Conservation (phyloP, 495 filamentous ascomycete genomes). For the Echria macrotheca region DNA sequence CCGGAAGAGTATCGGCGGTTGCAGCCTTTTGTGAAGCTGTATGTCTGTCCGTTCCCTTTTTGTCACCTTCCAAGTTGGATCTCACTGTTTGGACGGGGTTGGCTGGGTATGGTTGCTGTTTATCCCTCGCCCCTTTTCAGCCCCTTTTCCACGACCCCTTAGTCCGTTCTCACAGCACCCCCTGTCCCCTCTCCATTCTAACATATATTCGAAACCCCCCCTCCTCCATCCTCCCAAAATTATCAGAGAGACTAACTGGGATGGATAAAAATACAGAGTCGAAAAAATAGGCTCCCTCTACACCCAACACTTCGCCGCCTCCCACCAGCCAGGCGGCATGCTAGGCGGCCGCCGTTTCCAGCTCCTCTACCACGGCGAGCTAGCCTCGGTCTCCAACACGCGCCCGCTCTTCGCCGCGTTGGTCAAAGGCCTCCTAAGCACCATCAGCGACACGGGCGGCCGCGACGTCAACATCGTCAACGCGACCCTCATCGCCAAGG, state of each 20-base stretch:
- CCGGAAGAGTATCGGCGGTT: conserved; percentile 66
- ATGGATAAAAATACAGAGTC: conserved; percentile 24
- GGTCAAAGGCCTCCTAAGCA: conserved; percentile 59
- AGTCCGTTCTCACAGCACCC: too few relatives aligned
- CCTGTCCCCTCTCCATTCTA: too few relatives aligned
- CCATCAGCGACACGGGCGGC: conserved; percentile 52
- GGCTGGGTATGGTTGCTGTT: too few relatives aligned
- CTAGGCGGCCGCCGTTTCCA: conserved; percentile 57
- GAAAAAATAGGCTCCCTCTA: conserved; percentile 67
- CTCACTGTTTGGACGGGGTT: too few relatives aligned
- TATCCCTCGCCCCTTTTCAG: background rate
- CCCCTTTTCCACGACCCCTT: background rate
- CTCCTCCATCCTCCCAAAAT: too few relatives aligned
- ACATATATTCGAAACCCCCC: too few relatives aligned
- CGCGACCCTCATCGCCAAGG: conserved; percentile 59
- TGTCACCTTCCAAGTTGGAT: background rate
- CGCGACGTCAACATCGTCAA: conserved; percentile 72
- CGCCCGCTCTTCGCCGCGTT: conserved; percentile 65
- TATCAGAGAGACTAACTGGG: background rate
- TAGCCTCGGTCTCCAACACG: conserved; percentile 58
- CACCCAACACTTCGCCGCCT: conserved; percentile 59
- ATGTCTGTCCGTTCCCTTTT: conserved; percentile 3
- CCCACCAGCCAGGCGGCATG: conserved; percentile 20
- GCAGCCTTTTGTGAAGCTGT: conserved; percentile 61
- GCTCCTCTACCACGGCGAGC: conserved; percentile 61